Evolutionary conservation across 257 asterid genomes (phyloP).

Genomic region (Solanum dulcamara): DNA sequence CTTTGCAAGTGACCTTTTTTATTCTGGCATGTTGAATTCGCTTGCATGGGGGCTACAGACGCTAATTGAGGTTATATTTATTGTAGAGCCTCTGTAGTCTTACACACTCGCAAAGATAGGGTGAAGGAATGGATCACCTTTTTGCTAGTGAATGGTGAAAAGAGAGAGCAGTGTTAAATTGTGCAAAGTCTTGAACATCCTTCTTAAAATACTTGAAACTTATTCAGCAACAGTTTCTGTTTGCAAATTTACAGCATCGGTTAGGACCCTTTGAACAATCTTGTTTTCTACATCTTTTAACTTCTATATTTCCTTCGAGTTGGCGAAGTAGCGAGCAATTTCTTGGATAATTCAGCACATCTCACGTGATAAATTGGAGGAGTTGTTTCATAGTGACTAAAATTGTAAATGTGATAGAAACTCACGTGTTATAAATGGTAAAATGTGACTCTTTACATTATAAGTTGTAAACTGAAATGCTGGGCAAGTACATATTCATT

Average conservation of each 20-base stretch:
- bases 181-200: neutral
- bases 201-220: too few relatives aligned
- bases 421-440: neutral
- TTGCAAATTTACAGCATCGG: too few relatives aligned
- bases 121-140: neutral
- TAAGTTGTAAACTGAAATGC: neutral
- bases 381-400: neutral
- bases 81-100: neutral
- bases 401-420: neutral
- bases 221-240: too few relatives aligned
- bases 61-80: neutral
- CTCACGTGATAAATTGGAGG: neutral
- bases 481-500: neutral
- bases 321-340: neutral
- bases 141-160: neutral
- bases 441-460: neutral
- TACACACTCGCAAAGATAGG: neutral
- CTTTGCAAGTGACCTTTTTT: neutral
- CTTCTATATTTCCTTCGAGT: neutral
- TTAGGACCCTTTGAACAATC: too few relatives aligned
- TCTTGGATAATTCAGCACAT: neutral
- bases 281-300: neutral
- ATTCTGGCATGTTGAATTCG: neutral
- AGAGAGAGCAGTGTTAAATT: neutral
- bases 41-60: neutral